Conservation (phyloP, 2,329 filamentous ascomycete genomes). For the Beauveria medogensis region DNA sequence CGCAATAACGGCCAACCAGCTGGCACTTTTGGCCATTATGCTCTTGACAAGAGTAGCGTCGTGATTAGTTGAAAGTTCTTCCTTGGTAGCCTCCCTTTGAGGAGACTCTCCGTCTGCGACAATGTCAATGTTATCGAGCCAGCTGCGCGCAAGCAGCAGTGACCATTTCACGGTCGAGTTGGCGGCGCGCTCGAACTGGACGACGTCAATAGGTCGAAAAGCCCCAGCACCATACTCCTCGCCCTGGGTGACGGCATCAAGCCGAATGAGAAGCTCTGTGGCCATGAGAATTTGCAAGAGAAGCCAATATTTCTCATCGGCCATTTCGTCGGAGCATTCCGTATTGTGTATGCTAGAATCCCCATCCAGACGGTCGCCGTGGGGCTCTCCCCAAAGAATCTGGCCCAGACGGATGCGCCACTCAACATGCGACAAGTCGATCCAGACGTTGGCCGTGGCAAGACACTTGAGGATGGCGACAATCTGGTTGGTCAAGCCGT, state of each 20-base stretch:
- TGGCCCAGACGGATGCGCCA: slow-evolving; percentile 68
- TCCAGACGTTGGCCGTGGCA: slow-evolving; percentile 59
- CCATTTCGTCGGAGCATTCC: slow-evolving; percentile 40
- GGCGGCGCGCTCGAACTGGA: slow-evolving; percentile 54
- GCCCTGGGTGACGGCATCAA: slow-evolving; percentile 55
- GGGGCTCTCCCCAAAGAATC: slow-evolving; percentile 55
- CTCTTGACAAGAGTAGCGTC: slow-evolving; percentile 13
- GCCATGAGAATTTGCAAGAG: slow-evolving; percentile 57
- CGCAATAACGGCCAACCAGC: slow-evolving; percentile 52
- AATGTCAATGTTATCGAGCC: slow-evolving; percentile 61
- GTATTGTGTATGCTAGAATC: slow-evolving; percentile 43
- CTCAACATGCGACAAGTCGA: slow-evolving; percentile 66
- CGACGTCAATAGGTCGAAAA: slow-evolving; percentile 48
- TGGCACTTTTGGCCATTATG: slow-evolving; percentile 21
- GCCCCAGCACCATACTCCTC: slow-evolving; percentile 46
- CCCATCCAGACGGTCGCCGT: slow-evolving; percentile 46
- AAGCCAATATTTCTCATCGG: slow-evolving; percentile 59
- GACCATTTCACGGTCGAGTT: slow-evolving; percentile 60
- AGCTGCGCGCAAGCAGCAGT: slow-evolving; percentile 53
- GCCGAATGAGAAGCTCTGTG: slow-evolving; percentile 55
- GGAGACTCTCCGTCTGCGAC: slow-evolving; percentile 31
- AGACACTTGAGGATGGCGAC: slow-evolving; percentile 59
- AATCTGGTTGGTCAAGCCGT: slow-evolving; percentile 62
- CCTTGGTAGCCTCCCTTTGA: not conserved
- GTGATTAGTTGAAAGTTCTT: not conserved